Evolutionary conservation across 306 rosid genomes (phyloP), one percentile per base, ranked within the genome.

Genomic region (Pyrus communis): DNA sequence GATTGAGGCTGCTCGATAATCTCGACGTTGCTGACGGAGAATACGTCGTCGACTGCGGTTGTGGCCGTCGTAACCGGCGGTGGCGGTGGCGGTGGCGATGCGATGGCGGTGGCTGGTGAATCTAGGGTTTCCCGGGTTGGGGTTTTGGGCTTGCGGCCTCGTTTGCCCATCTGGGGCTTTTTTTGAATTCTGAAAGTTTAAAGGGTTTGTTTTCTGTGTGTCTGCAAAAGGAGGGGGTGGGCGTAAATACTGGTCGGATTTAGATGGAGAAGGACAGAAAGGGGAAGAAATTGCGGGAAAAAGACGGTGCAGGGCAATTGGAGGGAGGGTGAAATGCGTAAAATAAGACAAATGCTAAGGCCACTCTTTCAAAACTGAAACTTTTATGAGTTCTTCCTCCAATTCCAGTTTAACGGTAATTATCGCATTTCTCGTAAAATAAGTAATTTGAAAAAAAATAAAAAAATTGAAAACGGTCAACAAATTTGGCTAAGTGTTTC

Each of bases 121-220:
- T 87, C 97, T 86, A 86, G 96, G 91, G 90, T 81, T 82, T 92
- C 93, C n/a, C 84, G 4, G 73, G 81, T 8, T 28, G 93, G 82
- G 82, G 8, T 74, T 81, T 89, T 90, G 77, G 97, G 87, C 79
- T 95, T 88, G 31, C 91, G 92, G 60, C 93, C 96, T 71, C 97
- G 86, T 75, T 95, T 95, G 72, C 80, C 87, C 87, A 82, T 85
- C 22, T 2, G 1, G 54, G 43, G 18, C 2, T 51, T 49, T 9
- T 12, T 21, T 5, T 25, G 13, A 13, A 28, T 23, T 46, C 52
- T 40, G 38, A 46, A 67, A 63, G 2, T 68, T 67, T 11, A 3
- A n/a, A 42, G 54, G 30, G 30, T 68, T 30, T 35, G 67, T 57
- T 72, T 60, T 22, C 21, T 42, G 51, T 42, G 9, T 5, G 13